Evolutionary conservation across 495 filamentous ascomycete species (phyloP).

Genomic region (Cryomyces antarcticus): DNA sequence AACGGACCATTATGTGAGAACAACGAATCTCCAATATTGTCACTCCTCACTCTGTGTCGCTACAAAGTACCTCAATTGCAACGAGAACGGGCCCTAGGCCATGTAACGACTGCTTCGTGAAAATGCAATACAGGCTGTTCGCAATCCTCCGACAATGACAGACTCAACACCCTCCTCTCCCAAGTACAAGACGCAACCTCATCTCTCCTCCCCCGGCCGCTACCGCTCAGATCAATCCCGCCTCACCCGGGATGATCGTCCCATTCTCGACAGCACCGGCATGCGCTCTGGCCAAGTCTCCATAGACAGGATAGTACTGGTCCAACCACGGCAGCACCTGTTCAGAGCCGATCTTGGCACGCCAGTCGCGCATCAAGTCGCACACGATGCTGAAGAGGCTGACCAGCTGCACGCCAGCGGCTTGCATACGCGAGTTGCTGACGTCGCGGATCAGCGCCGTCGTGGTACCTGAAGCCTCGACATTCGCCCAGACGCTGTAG

Average conservation of each 20-base stretch:
- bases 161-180: too few species aligned
- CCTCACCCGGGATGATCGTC: constrained; percentile 27
- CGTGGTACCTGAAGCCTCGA: constrained; percentile 50
- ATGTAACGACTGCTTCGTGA: too few species aligned
- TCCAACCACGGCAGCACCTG: constrained; percentile 48
- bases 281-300: constrained; percentile 28
- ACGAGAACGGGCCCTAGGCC: too few species aligned
- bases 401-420: constrained; percentile 42
- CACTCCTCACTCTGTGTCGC: too few species aligned
- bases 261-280: constrained; percentile 27
- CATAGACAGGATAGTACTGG: constrained; percentile 28
- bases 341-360: constrained; percentile 39
- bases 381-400: constrained; percentile 45
- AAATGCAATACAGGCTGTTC: too few species aligned
- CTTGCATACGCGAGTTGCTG: constrained; percentile 44
- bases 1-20: too few species aligned
- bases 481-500: constrained; percentile 60
- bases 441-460: constrained; percentile 32
- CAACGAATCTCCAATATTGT: too few species aligned
- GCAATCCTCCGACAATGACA: too few species aligned
- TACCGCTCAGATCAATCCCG: not conserved
- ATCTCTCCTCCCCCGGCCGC: too few species aligned
- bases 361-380: constrained; percentile 67
- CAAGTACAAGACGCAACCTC: too few species aligned
- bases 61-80: too few species aligned